Evolutionary conservation across 2,329 filamentous ascomycete species (phyloP), one percentile per base, ranked within the genome.

Genomic region (Alternaria tenuissima): DNA sequence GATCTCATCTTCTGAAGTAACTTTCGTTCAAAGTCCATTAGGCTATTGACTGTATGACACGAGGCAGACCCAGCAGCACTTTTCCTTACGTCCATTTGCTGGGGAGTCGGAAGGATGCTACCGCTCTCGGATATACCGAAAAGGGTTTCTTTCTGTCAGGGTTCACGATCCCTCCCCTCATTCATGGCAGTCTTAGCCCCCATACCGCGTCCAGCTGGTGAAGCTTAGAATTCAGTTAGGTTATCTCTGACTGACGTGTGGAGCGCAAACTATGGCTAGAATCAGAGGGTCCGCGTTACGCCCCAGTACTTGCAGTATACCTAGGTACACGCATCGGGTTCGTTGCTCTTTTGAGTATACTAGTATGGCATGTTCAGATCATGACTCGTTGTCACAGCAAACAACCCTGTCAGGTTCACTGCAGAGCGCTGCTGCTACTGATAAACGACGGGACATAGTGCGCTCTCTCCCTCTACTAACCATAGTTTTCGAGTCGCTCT

Each of bases 71-170:
- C 44, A 48, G 18, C 18, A 34, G 20, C 28, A 28, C 44, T 48
- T 48, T 48, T 48, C 22, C 44, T 32, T 18, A 9, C 30, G 12
- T 18, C 28, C 28, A 34, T 47, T 28, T 47, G 44, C n/a, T 18
- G 18, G 44, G 43, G 18, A 34, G 12, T 34, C 44, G 44, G 44
- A 48, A 48, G 28, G 44, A 48, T 48, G 44, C 11, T 34, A 32
- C 44, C 28, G 44, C 44, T 7, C 44, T 30, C 28, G 28, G 28
- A 11, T 30, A 30, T 5, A 70, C 78, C 28, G 8, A 30, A 11
- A 11, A 11, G 9, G 28, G 9, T 11, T 30, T 30, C 8, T 30
- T 11, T 11, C 28, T 11, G 7, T 11, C 28, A 30, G 28, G 28
- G 28, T 30, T 30, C 11, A 30, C 11, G 28, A 30, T 30, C 28